Evolutionary conservation across 768 basidiomycete species (phyloP), one percentile per base, ranked within the genome.

Genomic region (Psilocybe azurescens): DNA sequence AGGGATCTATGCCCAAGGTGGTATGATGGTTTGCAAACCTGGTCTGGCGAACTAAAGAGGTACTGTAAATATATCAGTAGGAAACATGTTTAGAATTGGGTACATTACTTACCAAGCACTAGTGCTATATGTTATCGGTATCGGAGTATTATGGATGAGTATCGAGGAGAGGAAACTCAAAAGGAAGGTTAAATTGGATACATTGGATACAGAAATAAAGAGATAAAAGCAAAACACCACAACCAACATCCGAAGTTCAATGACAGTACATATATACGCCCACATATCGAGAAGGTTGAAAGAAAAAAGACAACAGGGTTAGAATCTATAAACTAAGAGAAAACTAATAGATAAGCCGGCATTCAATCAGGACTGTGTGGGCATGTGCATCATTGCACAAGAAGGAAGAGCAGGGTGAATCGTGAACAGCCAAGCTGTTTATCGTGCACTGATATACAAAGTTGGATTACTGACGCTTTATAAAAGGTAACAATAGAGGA

Each of bases 1-100:
- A 3, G 89, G 89, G 1, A 70, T 90, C 55, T 90, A 90, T 65
- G 79, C 78, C 10, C 78, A 83, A 47, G 74, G 77, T 20, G 89
- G 88, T 1, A 63, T 86, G 48, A 70, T 90, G 52, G 75, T 82
- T 3, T 89, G 89, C 65, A 68, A 63, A 41, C 72, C 73, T 3
- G 60, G 62, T 24, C 62, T 58, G 46, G 63, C 18, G 33, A 58
- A 6, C 16, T 20, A 16, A 29, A 48, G 11, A 24, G 24, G n/a
- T 44, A 9, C 5, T 13, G 30, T 20, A 14, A 48, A 14, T 11
- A 30, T 14, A 7, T 16, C 33, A 36, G 33, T 36, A 36, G 33
- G 24, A 36, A 7, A 36, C 33, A 7, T 36, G 33, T 36, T 36
- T 16, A 44, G 41, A 44, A 8, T 13, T 14, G 24, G 11, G 41